phyloP scores from a whole-genome alignment of 2,329 filamentous ascomycete species.

The Sphaerulina vaccinii region DNA sequence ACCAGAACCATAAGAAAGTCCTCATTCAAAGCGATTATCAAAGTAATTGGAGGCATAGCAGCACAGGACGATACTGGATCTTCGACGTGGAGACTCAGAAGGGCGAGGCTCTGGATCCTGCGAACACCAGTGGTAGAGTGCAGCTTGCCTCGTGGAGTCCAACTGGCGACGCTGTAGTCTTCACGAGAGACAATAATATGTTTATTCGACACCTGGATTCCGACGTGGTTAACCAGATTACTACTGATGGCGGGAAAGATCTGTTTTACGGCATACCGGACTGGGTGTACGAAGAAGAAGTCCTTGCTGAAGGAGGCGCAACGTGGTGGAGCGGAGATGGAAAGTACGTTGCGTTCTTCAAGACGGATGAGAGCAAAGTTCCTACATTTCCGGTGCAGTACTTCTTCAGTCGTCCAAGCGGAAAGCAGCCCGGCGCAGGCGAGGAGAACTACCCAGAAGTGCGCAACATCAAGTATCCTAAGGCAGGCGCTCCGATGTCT shows the following conservation, averaged over 20 bases:
- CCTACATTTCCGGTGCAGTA: slow-evolving; percentile 92
- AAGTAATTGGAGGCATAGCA: slow-evolving; percentile 88
- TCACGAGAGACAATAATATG: slow-evolving; percentile 86
- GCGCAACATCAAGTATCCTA: slow-evolving; percentile 92
- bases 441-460: slow-evolving; percentile 90
- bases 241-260: slow-evolving; percentile 79
- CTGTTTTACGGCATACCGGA: slow-evolving; percentile 96
- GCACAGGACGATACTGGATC: slow-evolving; percentile 82
- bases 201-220: slow-evolving; percentile 69
- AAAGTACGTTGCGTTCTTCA: slow-evolving; percentile 83
- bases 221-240: slow-evolving; percentile 67
- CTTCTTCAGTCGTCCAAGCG: slow-evolving; percentile 83
- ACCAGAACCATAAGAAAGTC: slow-evolving; percentile 80
- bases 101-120: slow-evolving; percentile 73
- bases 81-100: slow-evolving; percentile 81
- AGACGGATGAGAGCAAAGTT: slow-evolving; percentile 89
- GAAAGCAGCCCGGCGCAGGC: slow-evolving; percentile 63
- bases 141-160: slow-evolving; percentile 92
- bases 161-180: slow-evolving; percentile 80
- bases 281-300: slow-evolving; percentile 93
- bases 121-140: slow-evolving; percentile 62
- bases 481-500: slow-evolving; percentile 90
- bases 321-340: slow-evolving; percentile 96
- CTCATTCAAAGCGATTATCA: slow-evolving; percentile 71
- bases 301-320: slow-evolving; percentile 74